Evolutionary conservation across 1,284 basidiomycete species (phyloP).

Genomic region (Pseudozyma thailandica): DNA sequence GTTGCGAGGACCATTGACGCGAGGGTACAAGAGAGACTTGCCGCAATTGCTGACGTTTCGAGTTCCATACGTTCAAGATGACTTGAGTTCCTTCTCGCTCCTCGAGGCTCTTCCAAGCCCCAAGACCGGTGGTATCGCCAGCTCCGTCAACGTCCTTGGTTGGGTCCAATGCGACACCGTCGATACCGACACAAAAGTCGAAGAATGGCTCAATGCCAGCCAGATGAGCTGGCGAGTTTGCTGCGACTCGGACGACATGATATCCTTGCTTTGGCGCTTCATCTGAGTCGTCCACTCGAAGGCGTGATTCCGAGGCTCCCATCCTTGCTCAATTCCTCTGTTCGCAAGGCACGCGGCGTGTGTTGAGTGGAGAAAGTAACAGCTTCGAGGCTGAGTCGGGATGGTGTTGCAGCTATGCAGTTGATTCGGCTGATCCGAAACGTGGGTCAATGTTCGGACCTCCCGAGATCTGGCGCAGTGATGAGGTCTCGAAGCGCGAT

Average conservation of each 20-base stretch:
- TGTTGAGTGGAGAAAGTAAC: neutral
- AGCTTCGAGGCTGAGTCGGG: neutral
- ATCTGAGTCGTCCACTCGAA: slow-evolving; percentile 43
- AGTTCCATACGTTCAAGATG: slow-evolving; percentile 87
- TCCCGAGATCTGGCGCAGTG: neutral
- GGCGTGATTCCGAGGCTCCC: slow-evolving; percentile 46
- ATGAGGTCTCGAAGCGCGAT: neutral
- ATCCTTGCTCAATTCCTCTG: slow-evolving; percentile 5
- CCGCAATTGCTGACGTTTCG: slow-evolving; percentile 83
- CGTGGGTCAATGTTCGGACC: too few relatives aligned
- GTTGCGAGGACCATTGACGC: slow-evolving; percentile 75
- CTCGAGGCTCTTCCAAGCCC: slow-evolving; percentile 73
- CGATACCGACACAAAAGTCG: slow-evolving; percentile 92
- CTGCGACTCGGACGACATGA: slow-evolving; percentile 68
- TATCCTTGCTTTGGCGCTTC: slow-evolving; percentile 62
- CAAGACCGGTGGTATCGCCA: slow-evolving; percentile 40
- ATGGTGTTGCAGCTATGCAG: neutral
- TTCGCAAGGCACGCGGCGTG: neutral
- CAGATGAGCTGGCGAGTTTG: slow-evolving; percentile 72
- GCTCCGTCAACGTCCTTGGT: slow-evolving; percentile 48
- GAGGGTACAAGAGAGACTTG: slow-evolving; percentile 87
- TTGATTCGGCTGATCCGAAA: neutral
- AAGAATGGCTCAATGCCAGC: slow-evolving; percentile 94
- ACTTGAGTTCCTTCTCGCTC: slow-evolving; percentile 83
- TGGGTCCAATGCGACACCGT: slow-evolving; percentile 69